Base-by-base conservation (phyloP, 192 early-diverging fungal species). In the Backusella sp. region DNA sequence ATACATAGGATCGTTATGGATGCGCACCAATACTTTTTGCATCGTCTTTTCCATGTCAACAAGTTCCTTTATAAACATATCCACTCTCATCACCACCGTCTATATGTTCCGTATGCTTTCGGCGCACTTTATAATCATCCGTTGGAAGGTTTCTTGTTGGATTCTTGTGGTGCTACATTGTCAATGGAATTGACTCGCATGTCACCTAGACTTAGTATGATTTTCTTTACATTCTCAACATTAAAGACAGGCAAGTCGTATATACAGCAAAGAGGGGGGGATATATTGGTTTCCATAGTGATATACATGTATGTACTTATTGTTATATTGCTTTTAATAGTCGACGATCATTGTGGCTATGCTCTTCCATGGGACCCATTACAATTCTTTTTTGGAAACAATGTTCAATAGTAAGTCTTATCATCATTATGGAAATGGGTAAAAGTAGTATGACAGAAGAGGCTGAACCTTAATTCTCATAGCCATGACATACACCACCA, bases 101-200 rank as follows among this genome's bases (percentile, higher is more conserved):
- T 94, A 32, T 93, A 93, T 65, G 91, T 88, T 23, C 90, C 91
- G 32, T 94, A 91, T 82, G 91, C 93, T 9, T 94, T 89, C 85
- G 93, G 92, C 19, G 93, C 93, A 21, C 83, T 94, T 35, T 94
- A 94, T 82, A 94, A 94, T 81, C 93, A 94, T 76, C 93, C 93
- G 0, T 68, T 94, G 35, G 93, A 94, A 79, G 92, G 91, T 3
- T 89, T 94, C 73, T 49, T 94, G 65, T 82, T 94, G 84, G 93
- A 94, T 81, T 87, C 87, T 41, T 77, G 93, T 30, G 93, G 93
- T 65, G 86, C 90, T 42, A 85, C 82, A 0, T 49, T 94, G 12
- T 87, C 93, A 15, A 87, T 89, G 46, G 78, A 90, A 41, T 32
- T 93, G 59, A 83, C 88, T 59, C 84, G 91, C 46, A 89, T 94